Evolutionary conservation across 352 stramenopile species (phyloP).

Genomic region (Phytophthora capsici): DNA sequence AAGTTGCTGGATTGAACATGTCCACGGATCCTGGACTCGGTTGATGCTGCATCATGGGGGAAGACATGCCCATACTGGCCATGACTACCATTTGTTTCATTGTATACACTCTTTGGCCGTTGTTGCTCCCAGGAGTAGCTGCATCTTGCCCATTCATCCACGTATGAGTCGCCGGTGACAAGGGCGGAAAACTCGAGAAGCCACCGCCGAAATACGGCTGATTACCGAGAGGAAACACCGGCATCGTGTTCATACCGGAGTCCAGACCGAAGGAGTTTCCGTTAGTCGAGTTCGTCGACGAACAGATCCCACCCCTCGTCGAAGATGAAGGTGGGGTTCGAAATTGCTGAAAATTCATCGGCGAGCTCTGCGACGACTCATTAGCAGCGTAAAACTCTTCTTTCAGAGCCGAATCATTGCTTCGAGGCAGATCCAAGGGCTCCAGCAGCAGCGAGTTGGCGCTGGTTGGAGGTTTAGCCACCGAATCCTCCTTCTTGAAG

Average conservation of each 20-base stretch:
- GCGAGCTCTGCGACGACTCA: background rate
- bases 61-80: conserved; percentile 22
- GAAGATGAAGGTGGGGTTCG: conserved; percentile 3
- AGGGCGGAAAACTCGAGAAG: conserved; percentile 8
- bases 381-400: conserved; percentile 27
- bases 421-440: conserved; percentile 42
- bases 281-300: background rate
- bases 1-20: conserved; percentile 27
- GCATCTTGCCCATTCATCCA: conserved; percentile 25
- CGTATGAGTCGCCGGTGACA: conserved; percentile 4
- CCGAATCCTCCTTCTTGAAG: conserved; percentile 26
- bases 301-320: conserved; percentile 9
- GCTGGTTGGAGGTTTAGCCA: conserved; percentile 15
- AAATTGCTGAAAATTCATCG: conserved; percentile 14
- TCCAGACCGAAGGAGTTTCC: conserved; percentile 26
- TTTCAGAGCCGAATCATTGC: conserved; percentile 21
- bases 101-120: conserved; percentile 28
- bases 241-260: conserved; percentile 29
- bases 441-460: conserved; percentile 41
- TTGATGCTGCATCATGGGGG: conserved; percentile 30
- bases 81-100: conserved; percentile 44
- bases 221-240: conserved; percentile 29
- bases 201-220: conserved; percentile 11
- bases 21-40: conserved; percentile 35
- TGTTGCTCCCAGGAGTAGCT: conserved; percentile 10